Conservation (phyloP, 768 basidiomycete species). For the Tulasnella sp. region DNA sequence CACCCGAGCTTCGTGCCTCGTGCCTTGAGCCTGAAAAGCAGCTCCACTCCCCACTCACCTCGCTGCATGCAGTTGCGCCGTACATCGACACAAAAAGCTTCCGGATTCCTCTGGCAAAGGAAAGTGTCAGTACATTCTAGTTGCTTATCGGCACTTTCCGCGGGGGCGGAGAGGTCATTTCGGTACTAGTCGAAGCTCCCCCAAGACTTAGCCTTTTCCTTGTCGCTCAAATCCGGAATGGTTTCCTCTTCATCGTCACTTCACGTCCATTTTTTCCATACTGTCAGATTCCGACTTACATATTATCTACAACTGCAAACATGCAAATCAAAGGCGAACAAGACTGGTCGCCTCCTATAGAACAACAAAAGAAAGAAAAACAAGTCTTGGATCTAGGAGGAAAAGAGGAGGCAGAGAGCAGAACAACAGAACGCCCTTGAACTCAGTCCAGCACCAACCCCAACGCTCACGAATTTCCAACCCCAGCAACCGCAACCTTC, state of each 20-base stretch:
- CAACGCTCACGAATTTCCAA: slow-evolving; percentile 10
- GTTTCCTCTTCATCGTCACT: not conserved
- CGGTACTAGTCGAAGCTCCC: not conserved
- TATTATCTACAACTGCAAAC: not conserved
- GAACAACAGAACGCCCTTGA: not conserved
- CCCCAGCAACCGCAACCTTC: not conserved
- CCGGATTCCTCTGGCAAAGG: not conserved
- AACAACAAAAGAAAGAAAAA: not conserved
- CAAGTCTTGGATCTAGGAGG: not conserved
- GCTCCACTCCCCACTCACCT: not conserved
- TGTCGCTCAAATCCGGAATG: not conserved
- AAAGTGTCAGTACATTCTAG: not conserved
- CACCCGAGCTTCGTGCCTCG: not conserved
- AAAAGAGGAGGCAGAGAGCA: not conserved
- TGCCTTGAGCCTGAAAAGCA: slow-evolving; percentile 4
- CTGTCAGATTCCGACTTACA: not conserved
- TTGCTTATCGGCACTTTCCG: not conserved
- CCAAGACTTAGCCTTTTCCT: not conserved
- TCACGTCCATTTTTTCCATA: not conserved
- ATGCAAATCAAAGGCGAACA: not conserved
- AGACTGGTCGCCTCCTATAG: not conserved
- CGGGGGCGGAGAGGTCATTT: not conserved
- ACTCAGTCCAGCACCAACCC: not conserved
- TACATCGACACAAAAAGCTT: not conserved
- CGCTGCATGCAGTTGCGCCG: too few species aligned